Evolutionary conservation across 306 rosid species (phyloP).

Genomic region (Malus fusca): DNA sequence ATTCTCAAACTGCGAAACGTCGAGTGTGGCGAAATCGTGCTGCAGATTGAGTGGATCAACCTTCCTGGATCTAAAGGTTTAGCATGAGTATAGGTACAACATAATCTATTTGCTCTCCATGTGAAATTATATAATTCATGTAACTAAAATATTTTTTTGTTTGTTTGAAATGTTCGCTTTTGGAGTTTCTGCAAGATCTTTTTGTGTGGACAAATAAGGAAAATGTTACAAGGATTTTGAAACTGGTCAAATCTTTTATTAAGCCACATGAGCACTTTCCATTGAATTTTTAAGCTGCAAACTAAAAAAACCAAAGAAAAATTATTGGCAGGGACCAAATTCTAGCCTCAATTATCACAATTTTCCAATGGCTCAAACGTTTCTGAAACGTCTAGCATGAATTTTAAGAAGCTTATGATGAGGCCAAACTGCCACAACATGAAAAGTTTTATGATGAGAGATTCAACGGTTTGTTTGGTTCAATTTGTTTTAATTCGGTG

Average conservation of each 20-base stretch:
- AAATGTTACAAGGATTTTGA: too few species aligned
- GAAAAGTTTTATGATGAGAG: background rate
- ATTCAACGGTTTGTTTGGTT: background rate
- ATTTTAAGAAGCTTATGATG: background rate
- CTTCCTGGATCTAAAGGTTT: constrained; percentile 40
- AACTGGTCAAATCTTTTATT: too few species aligned
- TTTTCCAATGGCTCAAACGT: background rate
- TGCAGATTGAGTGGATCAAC: constrained; percentile 62
- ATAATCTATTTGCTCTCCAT: background rate
- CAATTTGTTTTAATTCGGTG: background rate
- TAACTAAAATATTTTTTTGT: too few species aligned
- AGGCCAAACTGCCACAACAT: background rate
- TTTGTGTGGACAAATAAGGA: too few species aligned
- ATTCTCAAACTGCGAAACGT: constrained; percentile 59
- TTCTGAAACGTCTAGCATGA: background rate
- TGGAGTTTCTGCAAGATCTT: too few species aligned
- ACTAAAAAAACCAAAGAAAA: too few species aligned
- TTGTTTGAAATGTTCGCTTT: too few species aligned
- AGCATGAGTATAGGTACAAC: background rate
- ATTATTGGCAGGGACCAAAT: too few species aligned
- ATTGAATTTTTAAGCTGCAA: background rate
- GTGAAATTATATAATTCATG: too few species aligned
- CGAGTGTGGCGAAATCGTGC: constrained; percentile 57
- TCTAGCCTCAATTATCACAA: too few species aligned
- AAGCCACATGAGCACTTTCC: too few species aligned